Conservation (phyloP, 2,329 filamentous ascomycete genomes). For the Fragosphaeria purpurea region DNA sequence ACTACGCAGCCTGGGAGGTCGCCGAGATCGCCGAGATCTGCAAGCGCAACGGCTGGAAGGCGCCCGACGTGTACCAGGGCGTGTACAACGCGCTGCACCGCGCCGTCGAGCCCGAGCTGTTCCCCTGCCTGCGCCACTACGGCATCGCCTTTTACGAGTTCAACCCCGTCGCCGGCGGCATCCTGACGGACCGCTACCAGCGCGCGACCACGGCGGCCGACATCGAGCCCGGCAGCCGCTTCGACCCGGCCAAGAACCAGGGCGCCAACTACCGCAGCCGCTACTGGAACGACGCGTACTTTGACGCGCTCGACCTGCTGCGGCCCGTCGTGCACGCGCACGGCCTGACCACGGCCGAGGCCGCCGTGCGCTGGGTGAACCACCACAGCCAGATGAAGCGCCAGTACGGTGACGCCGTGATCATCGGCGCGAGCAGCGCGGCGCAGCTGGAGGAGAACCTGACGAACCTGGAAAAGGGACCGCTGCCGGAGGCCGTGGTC, state of each 20-base stretch:
- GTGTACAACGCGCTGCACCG: conserved; percentile 31
- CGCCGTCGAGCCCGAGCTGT: conserved; percentile 27
- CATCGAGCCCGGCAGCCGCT: conserved; percentile 10
- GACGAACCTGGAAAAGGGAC: conserved; percentile 26
- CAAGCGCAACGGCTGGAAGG: conserved; percentile 27
- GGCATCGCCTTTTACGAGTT: conserved; percentile 22
- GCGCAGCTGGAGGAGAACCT: conserved; percentile 27
- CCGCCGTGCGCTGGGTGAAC: conserved; percentile 29
- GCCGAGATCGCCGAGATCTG: conserved; percentile 31
- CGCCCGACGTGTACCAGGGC: conserved; percentile 35
- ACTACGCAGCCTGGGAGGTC: conserved; percentile 31
- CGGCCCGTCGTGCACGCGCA: conserved; percentile 3
- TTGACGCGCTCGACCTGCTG: conserved; percentile 16
- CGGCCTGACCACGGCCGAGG: conserved; percentile 11
- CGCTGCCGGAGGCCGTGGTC: conserved; percentile 27
- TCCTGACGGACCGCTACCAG: conserved; percentile 24
- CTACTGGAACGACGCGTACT: conserved; percentile 29
- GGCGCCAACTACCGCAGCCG: conserved; percentile 9
- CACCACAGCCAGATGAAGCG: conserved; percentile 25
- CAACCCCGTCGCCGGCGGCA: conserved; percentile 14
- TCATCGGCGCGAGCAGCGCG: conserved; percentile 25
- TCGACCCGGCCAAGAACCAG: conserved; percentile 35
- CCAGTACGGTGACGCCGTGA: conserved; percentile 24
- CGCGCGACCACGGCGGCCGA: background rate
- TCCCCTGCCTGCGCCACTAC: conserved; percentile 34